These are phyloP conservation scores for Cystobasidium pallidum DNA, from an alignment of 1,284 basidiomycete genomes.

Conservation along the genomic window DNA sequence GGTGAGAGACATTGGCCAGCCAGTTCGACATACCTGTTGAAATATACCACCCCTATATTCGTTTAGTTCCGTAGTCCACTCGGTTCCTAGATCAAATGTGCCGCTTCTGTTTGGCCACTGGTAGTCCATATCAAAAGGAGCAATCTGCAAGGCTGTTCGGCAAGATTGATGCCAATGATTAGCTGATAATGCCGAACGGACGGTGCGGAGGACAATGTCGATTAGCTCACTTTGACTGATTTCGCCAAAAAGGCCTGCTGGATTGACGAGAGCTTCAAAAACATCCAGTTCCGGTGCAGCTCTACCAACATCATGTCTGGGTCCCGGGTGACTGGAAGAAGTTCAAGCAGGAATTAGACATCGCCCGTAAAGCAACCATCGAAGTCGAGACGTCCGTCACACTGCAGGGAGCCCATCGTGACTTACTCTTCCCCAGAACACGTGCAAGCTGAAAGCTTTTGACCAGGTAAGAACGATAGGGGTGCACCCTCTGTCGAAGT, in stretches of 20 bases:
- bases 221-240: slow-evolving; percentile 50
- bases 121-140: slow-evolving; percentile 62
- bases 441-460: slow-evolving; percentile 59
- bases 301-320: slow-evolving; percentile 57
- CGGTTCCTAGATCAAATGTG: background rate
- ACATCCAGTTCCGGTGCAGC: slow-evolving; percentile 63
- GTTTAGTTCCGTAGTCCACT: slow-evolving; percentile 8
- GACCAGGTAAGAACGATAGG: slow-evolving; percentile 60
- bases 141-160: slow-evolving; percentile 58
- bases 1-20: no score
- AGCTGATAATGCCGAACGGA: no score
- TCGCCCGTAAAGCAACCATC: no score
- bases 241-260: slow-evolving; percentile 10
- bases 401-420: no score
- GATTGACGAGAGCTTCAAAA: slow-evolving; percentile 60
- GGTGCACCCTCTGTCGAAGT: slow-evolving; percentile 46
- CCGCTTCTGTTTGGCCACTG: slow-evolving; percentile 54
- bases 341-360: no score
- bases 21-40: slow-evolving; percentile 23
- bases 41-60: slow-evolving; percentile 25
- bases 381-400: no score
- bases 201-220: no score
- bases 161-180: no score
- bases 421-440: slow-evolving; percentile 55
- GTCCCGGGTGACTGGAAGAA: slow-evolving; percentile 57